Evolutionary conservation across 768 basidiomycete genomes (phyloP).

Genomic region (Russula lepida): DNA sequence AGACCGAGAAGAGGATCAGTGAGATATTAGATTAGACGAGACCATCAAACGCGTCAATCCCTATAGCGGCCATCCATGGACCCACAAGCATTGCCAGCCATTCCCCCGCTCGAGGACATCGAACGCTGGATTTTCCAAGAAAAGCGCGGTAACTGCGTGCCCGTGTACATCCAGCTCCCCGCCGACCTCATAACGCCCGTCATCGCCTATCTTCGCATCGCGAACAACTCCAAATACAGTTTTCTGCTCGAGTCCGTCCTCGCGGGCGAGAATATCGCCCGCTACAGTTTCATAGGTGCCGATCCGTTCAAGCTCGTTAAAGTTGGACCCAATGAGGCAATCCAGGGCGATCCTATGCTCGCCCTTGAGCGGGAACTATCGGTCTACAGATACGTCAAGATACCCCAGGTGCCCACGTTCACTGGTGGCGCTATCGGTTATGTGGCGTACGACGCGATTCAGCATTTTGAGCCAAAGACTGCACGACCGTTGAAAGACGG

Average conservation of each 20-base stretch:
- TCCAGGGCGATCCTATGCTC: constrained; percentile 79
- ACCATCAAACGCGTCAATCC: background rate
- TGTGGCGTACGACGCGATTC: constrained; percentile 93
- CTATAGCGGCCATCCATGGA: constrained; percentile 18
- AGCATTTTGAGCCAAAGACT: constrained; percentile 94
- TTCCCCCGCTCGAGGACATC: constrained; percentile 64
- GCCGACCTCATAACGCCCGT: constrained; percentile 96
- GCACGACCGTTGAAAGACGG: constrained; percentile 65
- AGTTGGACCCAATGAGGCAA: constrained; percentile 76
- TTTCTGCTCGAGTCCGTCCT: constrained; percentile 92
- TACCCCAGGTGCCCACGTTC: constrained; percentile 89
- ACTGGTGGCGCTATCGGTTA: constrained; percentile 98
- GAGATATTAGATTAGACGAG: background rate
- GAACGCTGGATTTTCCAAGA: constrained; percentile 72
- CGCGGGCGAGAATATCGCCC: constrained; percentile 81
- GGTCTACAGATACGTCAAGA: constrained; percentile 81
- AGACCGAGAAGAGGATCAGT: background rate
- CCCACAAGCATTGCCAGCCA: constrained; percentile 42
- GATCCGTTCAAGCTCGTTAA: constrained; percentile 91
- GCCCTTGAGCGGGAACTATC: constrained; percentile 80
- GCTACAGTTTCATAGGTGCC: constrained; percentile 95
- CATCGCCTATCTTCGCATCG: constrained; percentile 89
- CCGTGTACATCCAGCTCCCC: constrained; percentile 86
- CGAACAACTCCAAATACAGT: constrained; percentile 88
- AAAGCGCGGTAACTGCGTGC: constrained; percentile 86